A percentile compares a stretch with the other conserved stretches of the same genome.
Conservation (phyloP, 345 rosid genomes). For the Linum trigynum region DNA sequence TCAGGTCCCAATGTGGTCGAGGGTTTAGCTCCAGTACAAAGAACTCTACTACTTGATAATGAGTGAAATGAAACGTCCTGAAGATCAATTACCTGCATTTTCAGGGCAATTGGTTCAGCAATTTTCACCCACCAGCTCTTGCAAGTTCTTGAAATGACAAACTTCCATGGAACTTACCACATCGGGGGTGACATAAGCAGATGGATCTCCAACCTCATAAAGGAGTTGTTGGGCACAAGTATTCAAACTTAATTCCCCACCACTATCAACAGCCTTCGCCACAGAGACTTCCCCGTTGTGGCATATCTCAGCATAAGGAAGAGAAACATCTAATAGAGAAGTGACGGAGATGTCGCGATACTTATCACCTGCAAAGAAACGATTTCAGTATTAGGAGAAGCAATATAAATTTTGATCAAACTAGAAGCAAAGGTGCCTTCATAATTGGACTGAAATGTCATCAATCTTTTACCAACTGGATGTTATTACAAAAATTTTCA, state of each 20-base stretch:
- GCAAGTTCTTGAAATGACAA: slow-evolving; percentile 7
- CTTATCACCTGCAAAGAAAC: slow-evolving; percentile 49
- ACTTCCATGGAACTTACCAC: slow-evolving; percentile 40
- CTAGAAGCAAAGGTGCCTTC: background rate
- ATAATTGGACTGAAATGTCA: background rate
- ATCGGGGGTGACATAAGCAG: slow-evolving; percentile 87
- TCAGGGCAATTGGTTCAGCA: slow-evolving; percentile 11
- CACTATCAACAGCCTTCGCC: slow-evolving; percentile 63
- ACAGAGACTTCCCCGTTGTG: slow-evolving; percentile 50
- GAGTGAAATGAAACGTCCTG: slow-evolving; percentile 57
- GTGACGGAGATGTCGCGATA: slow-evolving; percentile 47
- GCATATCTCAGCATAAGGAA: slow-evolving; percentile 74
- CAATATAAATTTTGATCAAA: background rate
- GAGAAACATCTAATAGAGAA: slow-evolving; percentile 61
- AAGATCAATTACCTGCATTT: slow-evolving; percentile 60
- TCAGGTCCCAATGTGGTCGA: slow-evolving; percentile 45
- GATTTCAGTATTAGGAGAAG: slow-evolving; percentile 11
- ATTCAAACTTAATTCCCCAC: slow-evolving; percentile 59
- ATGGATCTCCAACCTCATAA: slow-evolving; percentile 81
- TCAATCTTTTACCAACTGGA: too few species aligned
- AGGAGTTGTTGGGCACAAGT: slow-evolving; percentile 89
- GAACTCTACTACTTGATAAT: slow-evolving; percentile 48
- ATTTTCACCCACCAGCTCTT: background rate
- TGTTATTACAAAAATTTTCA: background rate
- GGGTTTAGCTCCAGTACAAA: slow-evolving; percentile 69